phyloP scores from a whole-genome alignment of 2,329 filamentous ascomycete genomes.

The Calonectria leucothoes region DNA sequence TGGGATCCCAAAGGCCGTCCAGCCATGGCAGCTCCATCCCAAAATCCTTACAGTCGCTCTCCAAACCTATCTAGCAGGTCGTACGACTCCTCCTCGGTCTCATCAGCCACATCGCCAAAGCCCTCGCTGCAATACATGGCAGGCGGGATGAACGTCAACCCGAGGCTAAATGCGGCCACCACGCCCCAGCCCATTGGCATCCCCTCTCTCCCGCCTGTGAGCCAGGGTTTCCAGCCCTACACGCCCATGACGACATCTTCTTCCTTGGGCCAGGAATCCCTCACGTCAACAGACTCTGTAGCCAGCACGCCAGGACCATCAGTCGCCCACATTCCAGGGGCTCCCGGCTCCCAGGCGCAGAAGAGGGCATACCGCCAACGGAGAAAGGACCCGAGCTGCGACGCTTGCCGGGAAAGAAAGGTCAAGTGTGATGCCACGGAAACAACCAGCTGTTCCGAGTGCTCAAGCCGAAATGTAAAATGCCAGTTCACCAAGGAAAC shows the following conservation, averaged over 20 bases:
- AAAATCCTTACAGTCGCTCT: constrained; percentile 70
- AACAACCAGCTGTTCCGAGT: constrained; percentile 95
- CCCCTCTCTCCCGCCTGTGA: constrained; percentile 61
- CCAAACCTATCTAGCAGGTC: constrained; percentile 71
- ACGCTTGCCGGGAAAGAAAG: constrained; percentile 90
- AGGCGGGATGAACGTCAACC: constrained; percentile 63
- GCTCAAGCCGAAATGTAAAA: constrained; percentile 94
- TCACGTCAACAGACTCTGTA: constrained; percentile 69
- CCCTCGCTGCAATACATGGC: constrained; percentile 63
- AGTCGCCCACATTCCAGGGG: constrained; percentile 52
- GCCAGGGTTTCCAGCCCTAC: constrained; percentile 63
- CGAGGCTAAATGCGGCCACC: constrained; percentile 60
- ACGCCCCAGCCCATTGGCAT: constrained; percentile 66
- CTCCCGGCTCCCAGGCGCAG: constrained; percentile 71
- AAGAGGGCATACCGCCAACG: constrained; percentile 95
- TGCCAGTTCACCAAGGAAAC: constrained; percentile 99
- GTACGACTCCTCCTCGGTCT: constrained; percentile 74
- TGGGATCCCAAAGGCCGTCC: constrained; percentile 29
- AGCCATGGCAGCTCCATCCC: constrained; percentile 64
- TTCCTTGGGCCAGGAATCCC: constrained; percentile 68
- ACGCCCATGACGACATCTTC: constrained; percentile 62
- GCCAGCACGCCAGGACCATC: constrained; percentile 63
- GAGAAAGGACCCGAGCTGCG: constrained; percentile 96
- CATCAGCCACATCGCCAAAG: constrained; percentile 70
- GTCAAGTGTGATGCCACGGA: constrained; percentile 96